These are phyloP conservation scores for Scedosporium apiospermum DNA, from an alignment of 2,329 filamentous ascomycete genomes.

Conservation along the genomic window DNA sequence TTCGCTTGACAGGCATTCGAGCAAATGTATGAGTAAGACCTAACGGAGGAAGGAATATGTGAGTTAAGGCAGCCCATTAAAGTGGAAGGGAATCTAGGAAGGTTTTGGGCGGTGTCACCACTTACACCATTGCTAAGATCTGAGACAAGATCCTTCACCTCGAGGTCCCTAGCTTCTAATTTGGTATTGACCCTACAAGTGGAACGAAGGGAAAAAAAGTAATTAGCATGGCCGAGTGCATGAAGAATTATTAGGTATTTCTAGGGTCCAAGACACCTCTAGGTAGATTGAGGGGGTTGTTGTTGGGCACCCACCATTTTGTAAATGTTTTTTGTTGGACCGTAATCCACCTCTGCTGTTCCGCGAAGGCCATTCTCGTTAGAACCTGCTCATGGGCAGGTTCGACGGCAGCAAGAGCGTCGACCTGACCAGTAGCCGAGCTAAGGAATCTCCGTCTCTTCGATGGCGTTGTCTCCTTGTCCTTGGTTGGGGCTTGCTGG, in stretches of 20 bases:
- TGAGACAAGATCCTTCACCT: slow-evolving; percentile 76
- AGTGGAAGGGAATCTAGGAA: not conserved
- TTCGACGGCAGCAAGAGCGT: slow-evolving; percentile 35
- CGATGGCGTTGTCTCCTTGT: slow-evolving; percentile 5
- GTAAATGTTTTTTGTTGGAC: slow-evolving; percentile 99
- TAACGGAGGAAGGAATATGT: slow-evolving; percentile 23
- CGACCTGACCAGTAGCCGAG: slow-evolving; percentile 26
- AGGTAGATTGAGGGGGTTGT: not conserved
- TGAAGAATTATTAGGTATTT: not conserved
- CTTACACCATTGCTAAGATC: slow-evolving; percentile 91
- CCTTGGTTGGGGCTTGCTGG: slow-evolving; percentile 18
- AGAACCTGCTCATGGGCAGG: slow-evolving; percentile 39
- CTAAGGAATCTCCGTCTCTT: slow-evolving; percentile 24
- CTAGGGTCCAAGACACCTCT: not conserved
- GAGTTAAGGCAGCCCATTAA: not conserved
- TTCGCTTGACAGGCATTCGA: slow-evolving; percentile 91
- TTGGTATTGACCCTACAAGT: slow-evolving; percentile 82
- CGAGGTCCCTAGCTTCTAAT: slow-evolving; percentile 65
- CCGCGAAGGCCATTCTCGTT: slow-evolving; percentile 53
- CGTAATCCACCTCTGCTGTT: slow-evolving; percentile 60
- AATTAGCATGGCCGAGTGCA: not conserved
- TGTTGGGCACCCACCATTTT: slow-evolving; percentile 57
- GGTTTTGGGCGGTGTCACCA: slow-evolving; percentile 16
- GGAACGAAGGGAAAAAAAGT: not conserved
- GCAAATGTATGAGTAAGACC: slow-evolving; percentile 92